Base-by-base conservation (phyloP, 345 rosid species). In the Corchorus capsularis region DNA sequence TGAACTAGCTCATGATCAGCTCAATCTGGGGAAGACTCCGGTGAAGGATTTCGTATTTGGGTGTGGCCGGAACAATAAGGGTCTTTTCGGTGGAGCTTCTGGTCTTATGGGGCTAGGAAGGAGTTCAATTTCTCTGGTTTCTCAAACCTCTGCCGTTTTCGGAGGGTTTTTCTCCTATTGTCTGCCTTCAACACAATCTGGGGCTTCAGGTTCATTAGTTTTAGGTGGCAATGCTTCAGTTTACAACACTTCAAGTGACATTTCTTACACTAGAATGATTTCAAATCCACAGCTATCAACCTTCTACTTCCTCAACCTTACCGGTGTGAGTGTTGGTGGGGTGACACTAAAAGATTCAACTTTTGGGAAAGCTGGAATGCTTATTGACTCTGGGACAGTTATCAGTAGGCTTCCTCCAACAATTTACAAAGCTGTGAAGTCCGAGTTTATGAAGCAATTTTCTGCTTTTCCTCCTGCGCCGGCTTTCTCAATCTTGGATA, bases 371-470 rank as follows among this genome's bases (percentile, higher is more conserved):
- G 75, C 73, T 4, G 86, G 79, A 57, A 84, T 89, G 47, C 75
- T 93, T 64, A 90, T 93, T 0, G 99, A 95, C 81, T 95, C 99
- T 0, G 98, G 98, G 72, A 94, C 98, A 0, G 96, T 93, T 35
- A 93, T 93, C 62, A 77, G 92, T 3, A 87, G 99, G 79, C 80
- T 95, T 50, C 97, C 91, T 5, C 97, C 97, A 68, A 75, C 92
- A n/a, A 82, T 91, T 15, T 95, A 95, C 92, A 82, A 75, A 60
- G 90, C 87, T 16, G 54, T 90, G 62, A 91, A 89, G 82, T 84
- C 77, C 45, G 97, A 90, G 85, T 95, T 93, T 81, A 39, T 86
- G 81, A 89, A 85, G 68, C 96, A 88, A 75, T 90, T 91, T 57
- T 83, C 92, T 0, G 87, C 89, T 61, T 84, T 70, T 80, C 98